Evolutionary conservation across 2,329 filamentous ascomycete genomes (phyloP).

Genomic region (Aspergillus texensis): DNA sequence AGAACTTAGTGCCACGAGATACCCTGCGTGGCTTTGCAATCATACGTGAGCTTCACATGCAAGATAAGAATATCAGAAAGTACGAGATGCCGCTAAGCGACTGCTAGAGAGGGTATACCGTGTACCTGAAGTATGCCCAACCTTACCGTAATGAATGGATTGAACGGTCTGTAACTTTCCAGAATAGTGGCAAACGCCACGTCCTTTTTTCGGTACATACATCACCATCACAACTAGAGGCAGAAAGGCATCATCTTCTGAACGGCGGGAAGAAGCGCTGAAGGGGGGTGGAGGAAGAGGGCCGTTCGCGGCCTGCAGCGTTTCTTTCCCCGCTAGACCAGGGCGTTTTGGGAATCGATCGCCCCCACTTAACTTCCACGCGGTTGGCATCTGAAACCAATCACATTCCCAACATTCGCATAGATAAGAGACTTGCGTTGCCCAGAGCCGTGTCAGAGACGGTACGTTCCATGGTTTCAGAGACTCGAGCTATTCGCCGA

Average conservation of each 20-base stretch:
- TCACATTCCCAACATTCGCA: not conserved
- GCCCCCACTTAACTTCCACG: not conserved
- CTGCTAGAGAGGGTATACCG: not conserved
- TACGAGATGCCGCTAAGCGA: not conserved
- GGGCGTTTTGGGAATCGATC: not conserved
- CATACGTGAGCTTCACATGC: not conserved
- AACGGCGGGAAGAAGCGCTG: not conserved
- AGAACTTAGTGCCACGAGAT: not conserved
- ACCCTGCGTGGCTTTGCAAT: not conserved
- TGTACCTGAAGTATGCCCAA: not conserved
- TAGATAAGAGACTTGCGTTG: conserved; percentile 2
- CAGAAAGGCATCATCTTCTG: not conserved
- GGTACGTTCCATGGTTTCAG: not conserved
- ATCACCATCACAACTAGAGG: not conserved
- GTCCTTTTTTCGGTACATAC: not conserved
- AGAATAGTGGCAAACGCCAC: not conserved
- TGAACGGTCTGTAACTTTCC: not conserved
- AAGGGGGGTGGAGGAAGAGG: not conserved
- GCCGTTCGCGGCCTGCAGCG: not conserved
- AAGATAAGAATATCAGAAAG: not conserved
- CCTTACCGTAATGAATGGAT: not conserved
- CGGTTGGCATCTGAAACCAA: not conserved
- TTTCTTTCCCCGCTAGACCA: conserved; percentile 1
- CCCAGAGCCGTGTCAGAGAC: not conserved
- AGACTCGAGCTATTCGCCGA: not conserved